phyloP scores from a whole-genome alignment of 2,329 filamentous ascomycete species.

The Monosporascus sp. region DNA sequence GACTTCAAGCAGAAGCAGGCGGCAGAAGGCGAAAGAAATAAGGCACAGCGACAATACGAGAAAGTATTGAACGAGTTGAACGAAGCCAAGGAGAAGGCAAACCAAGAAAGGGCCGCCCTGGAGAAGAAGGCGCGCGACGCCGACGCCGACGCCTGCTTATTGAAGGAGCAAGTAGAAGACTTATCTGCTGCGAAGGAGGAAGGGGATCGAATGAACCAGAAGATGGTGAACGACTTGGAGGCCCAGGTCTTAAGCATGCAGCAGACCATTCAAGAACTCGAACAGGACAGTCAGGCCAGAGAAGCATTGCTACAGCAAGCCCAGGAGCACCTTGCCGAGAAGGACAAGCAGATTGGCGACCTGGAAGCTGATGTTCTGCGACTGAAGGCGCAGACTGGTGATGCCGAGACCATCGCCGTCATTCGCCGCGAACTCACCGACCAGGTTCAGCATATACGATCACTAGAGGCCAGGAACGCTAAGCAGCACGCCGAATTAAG shows the following conservation, averaged over 20 bases:
- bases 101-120: slow-evolving; percentile 56
- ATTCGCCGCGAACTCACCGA: slow-evolving; percentile 86
- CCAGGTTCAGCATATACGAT: slow-evolving; percentile 86
- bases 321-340: slow-evolving; percentile 62
- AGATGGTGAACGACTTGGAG: slow-evolving; percentile 49
- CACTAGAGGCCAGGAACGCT: slow-evolving; percentile 72
- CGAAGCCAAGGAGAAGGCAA: slow-evolving; percentile 42
- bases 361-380: slow-evolving; percentile 80
- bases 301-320: slow-evolving; percentile 52
- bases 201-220: slow-evolving; percentile 56
- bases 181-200: slow-evolving; percentile 58
- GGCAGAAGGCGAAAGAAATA: slow-evolving; percentile 50
- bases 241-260: slow-evolving; percentile 42
- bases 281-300: slow-evolving; percentile 51
- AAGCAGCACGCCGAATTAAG: slow-evolving; percentile 77
- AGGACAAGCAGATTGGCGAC: slow-evolving; percentile 64
- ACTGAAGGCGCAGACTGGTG: slow-evolving; percentile 79
- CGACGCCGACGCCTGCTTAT: slow-evolving; percentile 64
- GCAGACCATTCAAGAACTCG: slow-evolving; percentile 49
- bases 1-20: slow-evolving; percentile 66
- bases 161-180: slow-evolving; percentile 81
- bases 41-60: slow-evolving; percentile 45
- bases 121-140: slow-evolving; percentile 65
- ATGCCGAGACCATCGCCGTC: slow-evolving; percentile 77
- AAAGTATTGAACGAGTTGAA: slow-evolving; percentile 45